Conservation (phyloP, 192 early-diverging fungal genomes). For the Ambispora gerdemannii region DNA sequence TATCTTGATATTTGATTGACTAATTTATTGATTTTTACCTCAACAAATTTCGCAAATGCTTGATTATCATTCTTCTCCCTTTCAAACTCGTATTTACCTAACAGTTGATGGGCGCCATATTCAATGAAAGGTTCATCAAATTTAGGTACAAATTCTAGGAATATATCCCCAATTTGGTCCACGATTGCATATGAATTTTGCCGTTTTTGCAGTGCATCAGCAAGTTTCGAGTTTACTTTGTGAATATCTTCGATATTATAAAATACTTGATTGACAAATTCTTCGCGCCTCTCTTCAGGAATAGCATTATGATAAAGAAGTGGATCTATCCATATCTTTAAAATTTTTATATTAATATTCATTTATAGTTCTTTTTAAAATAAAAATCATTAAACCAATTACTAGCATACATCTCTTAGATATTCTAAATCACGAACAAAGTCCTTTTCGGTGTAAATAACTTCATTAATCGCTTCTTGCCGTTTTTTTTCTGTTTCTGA, state of each 20-base stretch:
- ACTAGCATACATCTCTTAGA: constrained; percentile 67
- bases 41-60: constrained; percentile 73
- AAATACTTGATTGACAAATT: constrained; percentile 79
- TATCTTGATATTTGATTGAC: no score
- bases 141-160: constrained; percentile 64
- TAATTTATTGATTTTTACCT: constrained; percentile 49
- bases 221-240: constrained; percentile 59
- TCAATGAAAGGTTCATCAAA: constrained; percentile 79
- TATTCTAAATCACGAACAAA: constrained; percentile 86
- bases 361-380: no score
- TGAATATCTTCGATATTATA: constrained; percentile 69
- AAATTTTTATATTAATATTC: no score
- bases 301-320: constrained; percentile 65
- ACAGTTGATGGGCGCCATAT: constrained; percentile 84
- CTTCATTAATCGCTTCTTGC: constrained; percentile 91
- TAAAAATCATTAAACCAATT: no score
- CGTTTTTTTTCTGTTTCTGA: constrained; percentile 77
- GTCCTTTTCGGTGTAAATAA: constrained; percentile 87
- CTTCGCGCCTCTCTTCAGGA: constrained; percentile 52
- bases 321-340: constrained; percentile 61
- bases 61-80: constrained; percentile 67
- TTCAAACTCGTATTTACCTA: constrained; percentile 79
- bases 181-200: constrained; percentile 71
- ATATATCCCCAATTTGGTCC: constrained; percentile 81
- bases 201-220: constrained; percentile 56